Conservation (phyloP, 495 filamentous ascomycete species). For the Bacidia gigantensis region DNA sequence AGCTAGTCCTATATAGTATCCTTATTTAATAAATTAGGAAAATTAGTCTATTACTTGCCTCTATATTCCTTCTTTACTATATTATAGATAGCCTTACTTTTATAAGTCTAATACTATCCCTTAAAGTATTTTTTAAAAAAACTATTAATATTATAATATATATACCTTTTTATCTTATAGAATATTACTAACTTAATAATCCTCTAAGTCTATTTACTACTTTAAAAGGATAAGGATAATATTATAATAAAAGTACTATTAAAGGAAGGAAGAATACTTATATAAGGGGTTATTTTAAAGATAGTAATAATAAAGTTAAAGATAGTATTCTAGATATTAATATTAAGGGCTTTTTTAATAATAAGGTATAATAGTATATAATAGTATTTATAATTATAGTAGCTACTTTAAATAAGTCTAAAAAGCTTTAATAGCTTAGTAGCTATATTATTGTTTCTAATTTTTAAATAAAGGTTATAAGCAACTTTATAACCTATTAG, state of each 20-base stretch:
- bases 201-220: constrained; percentile 11
- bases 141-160: constrained; percentile 11
- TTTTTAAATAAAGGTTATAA: constrained; percentile 13
- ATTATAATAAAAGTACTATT: constrained; percentile 13
- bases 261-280: constrained; percentile 15
- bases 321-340: constrained; percentile 15
- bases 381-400: constrained; percentile 14
- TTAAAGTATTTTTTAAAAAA: constrained; percentile 16
- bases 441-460: constrained; percentile 7
- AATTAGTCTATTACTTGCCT: constrained; percentile 12
- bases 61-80: constrained; percentile 16
- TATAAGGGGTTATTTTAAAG: constrained; percentile 12
- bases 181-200: constrained; percentile 10
- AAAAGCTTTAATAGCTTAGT: constrained; percentile 12
- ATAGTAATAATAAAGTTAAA: constrained; percentile 13
- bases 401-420: constrained; percentile 3
- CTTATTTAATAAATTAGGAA: constrained; percentile 7
- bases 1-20: constrained; percentile 9
- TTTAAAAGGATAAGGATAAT: constrained; percentile 13
- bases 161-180: constrained; percentile 14
- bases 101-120: constrained; percentile 6
- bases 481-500: constrained; percentile 15
- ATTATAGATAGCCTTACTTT: constrained; percentile 9
- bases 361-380: constrained; percentile 7
- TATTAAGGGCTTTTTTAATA: constrained; percentile 12